Evolutionary conservation across 2,329 filamentous ascomycete species (phyloP).

Genomic region (Aspergillus arachidicola): DNA sequence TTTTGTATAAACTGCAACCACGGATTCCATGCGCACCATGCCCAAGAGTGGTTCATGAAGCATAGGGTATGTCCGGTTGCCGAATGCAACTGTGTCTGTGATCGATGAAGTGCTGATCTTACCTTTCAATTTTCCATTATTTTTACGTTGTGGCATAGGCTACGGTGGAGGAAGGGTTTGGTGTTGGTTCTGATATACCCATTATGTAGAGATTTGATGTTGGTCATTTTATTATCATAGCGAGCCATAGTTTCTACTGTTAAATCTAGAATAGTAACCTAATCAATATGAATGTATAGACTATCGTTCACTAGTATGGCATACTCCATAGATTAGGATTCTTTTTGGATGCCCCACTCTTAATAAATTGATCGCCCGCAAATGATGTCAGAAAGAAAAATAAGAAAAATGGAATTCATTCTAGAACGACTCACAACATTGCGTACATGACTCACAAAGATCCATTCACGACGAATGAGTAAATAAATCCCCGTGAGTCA

Average conservation of each 20-base stretch:
- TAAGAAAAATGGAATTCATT: background rate
- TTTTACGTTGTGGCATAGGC: background rate
- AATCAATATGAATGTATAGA: background rate
- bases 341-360: background rate
- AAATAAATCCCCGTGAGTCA: background rate
- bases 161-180: background rate
- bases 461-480: background rate
- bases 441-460: background rate
- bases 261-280: background rate
- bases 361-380: background rate
- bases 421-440: background rate
- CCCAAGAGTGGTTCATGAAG: slow-evolving; percentile 60
- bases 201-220: slow-evolving; percentile 2
- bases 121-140: background rate
- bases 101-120: slow-evolving; percentile 30
- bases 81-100: slow-evolving; percentile 45
- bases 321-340: too few relatives aligned
- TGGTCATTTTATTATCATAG: background rate
- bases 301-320: too few relatives aligned
- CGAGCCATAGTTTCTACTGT: background rate
- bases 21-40: slow-evolving; percentile 66
- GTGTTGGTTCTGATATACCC: slow-evolving; percentile 6
- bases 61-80: slow-evolving; percentile 45
- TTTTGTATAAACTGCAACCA: slow-evolving; percentile 67
- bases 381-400: slow-evolving; percentile 4